Percentiles rank a stretch among this genome's conserved stretches.
These are phyloP conservation scores for Xylariomycetidae sp. DNA, from an alignment of 2,329 filamentous ascomycete genomes.

Conservation along the genomic window DNA sequence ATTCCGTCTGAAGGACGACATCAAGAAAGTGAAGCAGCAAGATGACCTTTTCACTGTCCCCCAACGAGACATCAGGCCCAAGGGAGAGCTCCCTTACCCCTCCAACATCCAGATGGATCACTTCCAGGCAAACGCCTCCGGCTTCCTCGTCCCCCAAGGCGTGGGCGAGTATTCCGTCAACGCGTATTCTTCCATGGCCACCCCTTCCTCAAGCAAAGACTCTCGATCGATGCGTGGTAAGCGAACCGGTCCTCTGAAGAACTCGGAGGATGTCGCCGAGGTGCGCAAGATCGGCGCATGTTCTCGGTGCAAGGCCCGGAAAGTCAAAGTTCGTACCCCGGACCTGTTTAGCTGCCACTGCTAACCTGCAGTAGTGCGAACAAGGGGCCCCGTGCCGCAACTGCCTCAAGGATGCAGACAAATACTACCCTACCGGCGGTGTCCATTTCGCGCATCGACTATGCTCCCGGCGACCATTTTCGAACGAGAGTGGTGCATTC, in stretches of 20 bases:
- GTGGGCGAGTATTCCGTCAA: slow-evolving; percentile 14
- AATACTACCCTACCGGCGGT: slow-evolving; percentile 1
- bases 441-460: slow-evolving; percentile 20
- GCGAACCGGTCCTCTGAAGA: slow-evolving; percentile 22
- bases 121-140: slow-evolving; percentile 10
- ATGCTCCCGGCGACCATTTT: too few species aligned
- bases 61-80: slow-evolving; percentile 24
- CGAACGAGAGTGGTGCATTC: too few species aligned
- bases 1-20: slow-evolving; percentile 20
- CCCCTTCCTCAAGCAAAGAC: slow-evolving; percentile 11
- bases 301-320: slow-evolving; percentile 41
- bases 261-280: slow-evolving; percentile 38
- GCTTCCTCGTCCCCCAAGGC: slow-evolving; percentile 12
- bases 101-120: slow-evolving; percentile 23
- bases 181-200: slow-evolving; percentile 17
- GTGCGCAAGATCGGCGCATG: slow-evolving; percentile 45
- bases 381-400: slow-evolving; percentile 29
- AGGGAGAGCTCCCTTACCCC: slow-evolving; percentile 20
- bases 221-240: slow-evolving; percentile 20
- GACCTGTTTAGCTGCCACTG: slow-evolving; percentile 13
- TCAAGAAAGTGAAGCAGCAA: slow-evolving; percentile 23
- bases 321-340: slow-evolving; percentile 36
- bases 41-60: slow-evolving; percentile 27
- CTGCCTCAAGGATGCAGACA: slow-evolving; percentile 20
- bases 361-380: slow-evolving; percentile 26